Evolutionary conservation across 2,329 filamentous ascomycete species (phyloP).

Genomic region (Neofusicoccum ribis): DNA sequence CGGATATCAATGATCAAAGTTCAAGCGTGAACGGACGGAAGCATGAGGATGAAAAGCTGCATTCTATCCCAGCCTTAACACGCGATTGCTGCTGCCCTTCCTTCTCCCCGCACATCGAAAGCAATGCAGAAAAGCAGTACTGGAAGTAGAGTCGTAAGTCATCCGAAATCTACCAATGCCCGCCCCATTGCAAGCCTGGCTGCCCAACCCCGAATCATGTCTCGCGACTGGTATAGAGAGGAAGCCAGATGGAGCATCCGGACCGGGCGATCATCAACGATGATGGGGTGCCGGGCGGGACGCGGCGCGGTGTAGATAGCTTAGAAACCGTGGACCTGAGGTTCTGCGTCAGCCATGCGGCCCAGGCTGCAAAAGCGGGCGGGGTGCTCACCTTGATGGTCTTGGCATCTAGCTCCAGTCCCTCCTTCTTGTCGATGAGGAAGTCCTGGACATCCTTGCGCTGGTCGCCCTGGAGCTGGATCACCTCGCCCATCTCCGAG

Average conservation of each 20-base stretch:
- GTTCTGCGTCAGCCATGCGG: conserved; percentile 18
- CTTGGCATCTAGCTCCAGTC: conserved; percentile 90
- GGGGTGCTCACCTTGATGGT: conserved; percentile 80
- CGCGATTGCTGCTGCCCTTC: neutral
- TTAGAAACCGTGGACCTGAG: conserved; percentile 65
- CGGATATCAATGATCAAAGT: too few relatives aligned
- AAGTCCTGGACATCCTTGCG: conserved; percentile 98
- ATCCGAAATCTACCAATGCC: neutral
- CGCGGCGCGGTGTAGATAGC: conserved; percentile 22
- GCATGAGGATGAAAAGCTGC: neutral
- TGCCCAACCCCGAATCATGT: neutral
- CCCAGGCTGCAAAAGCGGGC: neutral
- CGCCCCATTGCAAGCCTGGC: neutral
- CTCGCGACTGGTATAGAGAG: neutral
- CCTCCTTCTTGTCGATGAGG: conserved; percentile 92
- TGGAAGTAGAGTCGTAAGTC: conserved; percentile 15
- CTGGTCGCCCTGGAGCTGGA: conserved; percentile 99
- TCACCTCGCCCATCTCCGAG: conserved; percentile 97
- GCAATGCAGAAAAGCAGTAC: conserved; percentile 5
- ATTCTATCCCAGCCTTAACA: conserved; percentile 1
- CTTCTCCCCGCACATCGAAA: neutral
- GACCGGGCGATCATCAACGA: neutral
- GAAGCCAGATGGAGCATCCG: conserved; percentile 3
- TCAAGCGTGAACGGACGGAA: too few relatives aligned
- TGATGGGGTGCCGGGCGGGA: conserved; percentile 6